Conservation (phyloP, 176 grass and related monocot species). For the Eremochloa ophiuroides region DNA sequence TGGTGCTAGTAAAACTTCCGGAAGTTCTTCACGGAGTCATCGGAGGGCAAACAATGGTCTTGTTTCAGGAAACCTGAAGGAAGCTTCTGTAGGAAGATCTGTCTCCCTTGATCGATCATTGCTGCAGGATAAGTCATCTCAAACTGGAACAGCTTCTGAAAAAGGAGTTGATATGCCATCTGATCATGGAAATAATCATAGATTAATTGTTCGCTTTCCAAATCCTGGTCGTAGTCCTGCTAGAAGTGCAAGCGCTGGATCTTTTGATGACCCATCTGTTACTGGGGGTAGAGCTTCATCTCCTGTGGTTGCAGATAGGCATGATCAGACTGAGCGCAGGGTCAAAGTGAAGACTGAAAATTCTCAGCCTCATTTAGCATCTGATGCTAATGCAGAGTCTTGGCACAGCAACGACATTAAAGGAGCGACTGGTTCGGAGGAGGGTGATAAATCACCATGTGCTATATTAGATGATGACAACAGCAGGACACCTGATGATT, state of each 20-base stretch:
- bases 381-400: conserved; percentile 49
- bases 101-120: conserved; percentile 38
- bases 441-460: conserved; percentile 54
- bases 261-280: conserved; percentile 60
- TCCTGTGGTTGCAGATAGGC: conserved; percentile 52
- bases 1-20: conserved; percentile 53
- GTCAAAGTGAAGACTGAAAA: conserved; percentile 55
- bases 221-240: conserved; percentile 68
- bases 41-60: conserved; percentile 51
- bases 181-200: conserved; percentile 53
- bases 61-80: conserved; percentile 60
- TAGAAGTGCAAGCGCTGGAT: conserved; percentile 51
- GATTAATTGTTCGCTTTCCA: conserved; percentile 65
- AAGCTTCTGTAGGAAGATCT: conserved; percentile 41
- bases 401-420: conserved; percentile 66
- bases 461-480: conserved; percentile 49
- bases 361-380: conserved; percentile 32
- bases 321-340: conserved; percentile 56
- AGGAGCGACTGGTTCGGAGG: conserved; percentile 42
- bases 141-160: conserved; percentile 55
- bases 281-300: conserved; percentile 45
- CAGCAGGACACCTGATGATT: conserved; percentile 37
- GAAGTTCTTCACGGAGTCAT: conserved; percentile 52
- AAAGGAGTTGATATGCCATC: conserved; percentile 43
- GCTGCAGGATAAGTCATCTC: conserved; percentile 47